These are phyloP conservation scores for Heliamphora exappendiculata DNA, from an alignment of 148 eudicot species.

Conservation along the genomic window DNA sequence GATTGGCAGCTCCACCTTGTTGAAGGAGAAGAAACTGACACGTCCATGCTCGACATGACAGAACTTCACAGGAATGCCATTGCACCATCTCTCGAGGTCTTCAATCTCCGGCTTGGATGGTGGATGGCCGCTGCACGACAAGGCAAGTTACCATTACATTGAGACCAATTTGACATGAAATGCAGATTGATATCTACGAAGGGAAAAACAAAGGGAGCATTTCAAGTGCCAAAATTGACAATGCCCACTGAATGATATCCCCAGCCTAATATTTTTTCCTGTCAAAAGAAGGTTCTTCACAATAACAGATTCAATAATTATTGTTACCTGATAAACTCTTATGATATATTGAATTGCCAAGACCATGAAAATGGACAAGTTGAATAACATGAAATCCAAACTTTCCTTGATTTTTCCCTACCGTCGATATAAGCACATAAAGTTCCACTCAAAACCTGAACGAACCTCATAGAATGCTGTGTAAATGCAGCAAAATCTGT, in stretches of 20 bases:
- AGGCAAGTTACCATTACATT: not conserved
- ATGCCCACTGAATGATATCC: not conserved
- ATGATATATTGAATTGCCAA: not conserved
- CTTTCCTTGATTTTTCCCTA: not conserved
- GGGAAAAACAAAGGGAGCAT: not conserved
- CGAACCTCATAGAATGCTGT: not conserved
- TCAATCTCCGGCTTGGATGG: slow-evolving; percentile 54
- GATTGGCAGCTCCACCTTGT: slow-evolving; percentile 50
- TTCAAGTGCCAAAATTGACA: not conserved
- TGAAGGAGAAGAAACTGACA: slow-evolving; percentile 65
- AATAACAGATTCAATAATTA: not conserved
- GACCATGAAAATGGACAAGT: not conserved
- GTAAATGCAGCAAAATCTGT: not conserved
- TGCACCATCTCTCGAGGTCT: slow-evolving; percentile 50
- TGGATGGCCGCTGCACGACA: slow-evolving; percentile 46
- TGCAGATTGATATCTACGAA: not conserved
- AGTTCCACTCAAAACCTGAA: not conserved
- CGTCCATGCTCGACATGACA: slow-evolving; percentile 68
- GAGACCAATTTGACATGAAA: not conserved
- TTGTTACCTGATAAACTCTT: not conserved
- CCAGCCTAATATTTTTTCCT: not conserved
- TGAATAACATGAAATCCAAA: not conserved
- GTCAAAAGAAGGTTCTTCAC: not conserved
- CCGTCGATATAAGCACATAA: not conserved
- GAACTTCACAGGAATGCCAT: slow-evolving; percentile 46